Conservation (phyloP, 2,329 filamentous ascomycete species). For the Pestalotiopsis sp. region DNA sequence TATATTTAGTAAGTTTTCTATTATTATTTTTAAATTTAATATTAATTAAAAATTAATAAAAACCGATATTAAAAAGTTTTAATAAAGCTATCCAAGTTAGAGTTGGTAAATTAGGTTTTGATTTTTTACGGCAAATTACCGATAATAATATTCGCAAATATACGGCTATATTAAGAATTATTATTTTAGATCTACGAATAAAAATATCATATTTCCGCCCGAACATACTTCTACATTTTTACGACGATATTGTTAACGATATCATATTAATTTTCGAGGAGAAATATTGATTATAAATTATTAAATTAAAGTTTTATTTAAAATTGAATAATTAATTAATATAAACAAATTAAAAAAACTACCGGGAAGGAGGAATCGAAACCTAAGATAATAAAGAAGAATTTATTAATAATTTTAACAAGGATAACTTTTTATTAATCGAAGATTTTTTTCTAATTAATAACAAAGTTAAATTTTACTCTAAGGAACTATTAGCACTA, state of each 20-base stretch:
- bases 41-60: conserved; percentile 2
- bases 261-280: background rate
- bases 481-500: too few species aligned
- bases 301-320: too few species aligned
- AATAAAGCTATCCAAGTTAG: background rate
- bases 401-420: too few species aligned
- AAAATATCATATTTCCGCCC: background rate
- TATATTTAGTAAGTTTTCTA: background rate
- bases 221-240: background rate
- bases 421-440: too few species aligned
- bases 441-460: too few species aligned
- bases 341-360: too few species aligned
- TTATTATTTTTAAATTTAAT: background rate
- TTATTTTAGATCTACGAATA: background rate
- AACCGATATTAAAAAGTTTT: background rate
- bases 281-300: background rate
- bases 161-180: background rate
- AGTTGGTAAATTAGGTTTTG: background rate
- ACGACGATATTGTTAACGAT: background rate
- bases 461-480: too few species aligned
- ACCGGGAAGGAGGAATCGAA: too few species aligned
- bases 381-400: too few species aligned
- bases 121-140: background rate
- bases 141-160: background rate
- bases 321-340: background rate